These are phyloP conservation scores for Astrothelium subdiscretum DNA, from an alignment of 495 filamentous ascomycete genomes.

Conservation along the genomic window DNA sequence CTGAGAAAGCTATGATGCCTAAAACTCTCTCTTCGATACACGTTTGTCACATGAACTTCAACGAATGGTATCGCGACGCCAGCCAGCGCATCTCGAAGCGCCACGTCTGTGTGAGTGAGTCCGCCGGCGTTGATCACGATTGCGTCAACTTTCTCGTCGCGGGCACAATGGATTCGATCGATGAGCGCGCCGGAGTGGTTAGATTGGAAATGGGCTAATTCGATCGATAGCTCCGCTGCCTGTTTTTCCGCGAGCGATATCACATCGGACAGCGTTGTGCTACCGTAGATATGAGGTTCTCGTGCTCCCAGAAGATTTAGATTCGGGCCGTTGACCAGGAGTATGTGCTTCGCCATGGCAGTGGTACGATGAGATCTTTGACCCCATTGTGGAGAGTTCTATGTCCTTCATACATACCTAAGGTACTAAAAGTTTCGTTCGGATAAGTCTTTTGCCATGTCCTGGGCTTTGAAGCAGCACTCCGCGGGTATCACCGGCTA, in stretches of 20 bases:
- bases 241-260: conserved; percentile 34
- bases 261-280: conserved; percentile 49
- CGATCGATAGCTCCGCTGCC: conserved; percentile 29
- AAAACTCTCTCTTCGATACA: conserved; percentile 53
- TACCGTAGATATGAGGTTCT: conserved; percentile 53
- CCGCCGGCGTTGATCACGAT: conserved; percentile 63
- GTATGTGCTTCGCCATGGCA: conserved; percentile 42
- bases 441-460: neutral
- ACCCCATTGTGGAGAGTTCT: neutral
- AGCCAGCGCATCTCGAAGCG: conserved; percentile 54
- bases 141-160: conserved; percentile 30
- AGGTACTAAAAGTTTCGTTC: neutral
- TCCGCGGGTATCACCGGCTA: neutral
- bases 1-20: conserved; percentile 54
- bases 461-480: neutral
- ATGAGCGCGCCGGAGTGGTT: conserved; percentile 51
- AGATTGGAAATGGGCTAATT: conserved; percentile 47
- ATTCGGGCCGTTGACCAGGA: conserved; percentile 71
- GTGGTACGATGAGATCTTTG: neutral
- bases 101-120: conserved; percentile 57
- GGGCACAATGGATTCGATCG: conserved; percentile 25
- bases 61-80: conserved; percentile 56
- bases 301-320: conserved; percentile 66
- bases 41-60: conserved; percentile 59
- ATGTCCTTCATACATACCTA: neutral